phyloP scores from a whole-genome alignment of 2,329 filamentous ascomycete species.

The Pyrenochaeta sp. region DNA sequence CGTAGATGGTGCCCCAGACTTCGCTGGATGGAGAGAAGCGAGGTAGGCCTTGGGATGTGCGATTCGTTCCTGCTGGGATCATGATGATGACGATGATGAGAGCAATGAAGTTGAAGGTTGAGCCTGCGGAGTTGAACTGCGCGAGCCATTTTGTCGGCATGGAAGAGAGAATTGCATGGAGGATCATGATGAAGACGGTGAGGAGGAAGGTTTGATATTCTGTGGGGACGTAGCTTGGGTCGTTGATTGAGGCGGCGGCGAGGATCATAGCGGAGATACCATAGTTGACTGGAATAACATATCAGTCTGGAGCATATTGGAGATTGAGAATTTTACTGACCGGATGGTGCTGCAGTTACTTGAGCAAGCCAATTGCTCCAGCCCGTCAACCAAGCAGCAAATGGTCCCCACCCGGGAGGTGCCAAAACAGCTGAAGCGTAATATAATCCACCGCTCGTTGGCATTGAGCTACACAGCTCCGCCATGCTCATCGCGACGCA shows the following conservation, averaged over 20 bases:
- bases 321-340: constrained; percentile 22
- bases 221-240: constrained; percentile 71
- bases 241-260: constrained; percentile 72
- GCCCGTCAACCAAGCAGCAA: constrained; percentile 73
- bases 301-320: constrained; percentile 8
- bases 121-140: constrained; percentile 73
- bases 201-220: constrained; percentile 74
- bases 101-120: constrained; percentile 74
- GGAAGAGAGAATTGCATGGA: constrained; percentile 72
- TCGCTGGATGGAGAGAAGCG: constrained; percentile 65
- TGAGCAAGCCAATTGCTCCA: constrained; percentile 77
- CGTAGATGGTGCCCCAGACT: constrained; percentile 73
- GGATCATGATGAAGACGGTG: constrained; percentile 71
- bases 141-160: constrained; percentile 77
- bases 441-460: constrained; percentile 75
- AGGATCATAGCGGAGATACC: constrained; percentile 74
- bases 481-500: constrained; percentile 72
- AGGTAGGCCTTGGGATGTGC: constrained; percentile 61
- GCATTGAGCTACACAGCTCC: constrained; percentile 77
- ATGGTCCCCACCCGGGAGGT: constrained; percentile 69
- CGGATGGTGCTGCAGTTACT: constrained; percentile 69
- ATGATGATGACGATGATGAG: constrained; percentile 72
- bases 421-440: constrained; percentile 77
- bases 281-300: constrained; percentile 63
- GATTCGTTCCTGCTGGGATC: constrained; percentile 68